A percentile compares a stretch with the other conserved stretches of the same genome.
These are phyloP conservation scores for Arctium lappa DNA, from an alignment of 129 eudicot genomes.

Conservation along the genomic window DNA sequence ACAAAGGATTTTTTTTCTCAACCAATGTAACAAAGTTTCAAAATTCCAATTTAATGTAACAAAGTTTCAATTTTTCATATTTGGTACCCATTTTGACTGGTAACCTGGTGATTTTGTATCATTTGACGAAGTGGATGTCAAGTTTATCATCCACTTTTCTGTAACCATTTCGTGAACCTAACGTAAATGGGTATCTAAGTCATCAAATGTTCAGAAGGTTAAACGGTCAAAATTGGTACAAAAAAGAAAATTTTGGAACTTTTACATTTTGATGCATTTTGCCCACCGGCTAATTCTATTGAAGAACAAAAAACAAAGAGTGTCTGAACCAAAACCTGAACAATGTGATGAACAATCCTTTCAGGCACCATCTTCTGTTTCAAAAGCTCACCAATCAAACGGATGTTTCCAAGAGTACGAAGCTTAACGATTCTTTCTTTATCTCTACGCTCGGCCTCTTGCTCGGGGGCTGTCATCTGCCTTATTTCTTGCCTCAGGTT, in stretches of 20 bases:
- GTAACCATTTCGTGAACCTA: too few species aligned
- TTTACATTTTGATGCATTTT: too few species aligned
- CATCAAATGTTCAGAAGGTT: too few species aligned
- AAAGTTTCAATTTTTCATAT: not conserved
- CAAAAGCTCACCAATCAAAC: conserved; percentile 89
- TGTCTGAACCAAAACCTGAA: conserved; percentile 46
- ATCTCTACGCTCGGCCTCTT: conserved; percentile 75
- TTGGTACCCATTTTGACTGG: not conserved
- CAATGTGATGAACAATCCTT: conserved; percentile 87
- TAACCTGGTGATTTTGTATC: too few species aligned
- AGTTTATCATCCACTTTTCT: too few species aligned
- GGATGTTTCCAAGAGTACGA: conserved; percentile 84
- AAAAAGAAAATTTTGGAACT: too few species aligned
- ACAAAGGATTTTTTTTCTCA: too few species aligned
- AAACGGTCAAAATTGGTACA: too few species aligned
- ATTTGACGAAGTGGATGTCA: too few species aligned
- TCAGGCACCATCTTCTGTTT: conserved; percentile 92
- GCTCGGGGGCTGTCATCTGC: conserved; percentile 71
- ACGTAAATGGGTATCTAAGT: too few species aligned
- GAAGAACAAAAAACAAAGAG: not conserved
- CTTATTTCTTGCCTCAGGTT: conserved; percentile 58
- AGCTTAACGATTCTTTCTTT: conserved; percentile 75
- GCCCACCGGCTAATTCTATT: not conserved
- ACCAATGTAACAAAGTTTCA: not conserved
- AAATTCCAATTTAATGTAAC: too few species aligned